Conservation (phyloP, 345 rosid species). For the Hirschfeldia incana region DNA sequence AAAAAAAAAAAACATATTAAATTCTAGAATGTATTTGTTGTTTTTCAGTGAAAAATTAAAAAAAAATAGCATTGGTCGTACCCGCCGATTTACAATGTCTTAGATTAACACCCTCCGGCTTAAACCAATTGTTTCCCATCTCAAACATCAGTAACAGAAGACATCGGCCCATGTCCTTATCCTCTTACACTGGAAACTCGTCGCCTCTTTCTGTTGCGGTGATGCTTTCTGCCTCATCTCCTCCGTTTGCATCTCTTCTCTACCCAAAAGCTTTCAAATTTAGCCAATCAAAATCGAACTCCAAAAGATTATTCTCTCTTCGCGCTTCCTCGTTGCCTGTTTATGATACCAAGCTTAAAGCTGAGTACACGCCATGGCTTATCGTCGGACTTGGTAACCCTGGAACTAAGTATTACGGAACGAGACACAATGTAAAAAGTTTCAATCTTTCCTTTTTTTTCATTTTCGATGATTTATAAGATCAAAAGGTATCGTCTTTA, state of each 20-base stretch:
- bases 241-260: slow-evolving; percentile 14
- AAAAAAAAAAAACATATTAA: too few relatives aligned
- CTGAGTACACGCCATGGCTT: slow-evolving; percentile 63
- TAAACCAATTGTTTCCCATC: too few relatives aligned
- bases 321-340: slow-evolving; percentile 32
- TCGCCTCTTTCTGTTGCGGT: not conserved
- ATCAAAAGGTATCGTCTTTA: not conserved
- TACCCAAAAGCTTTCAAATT: slow-evolving; percentile 14
- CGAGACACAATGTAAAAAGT: slow-evolving; percentile 76
- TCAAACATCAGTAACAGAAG: too few relatives aligned
- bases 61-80: too few relatives aligned
- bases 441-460: not conserved
- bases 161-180: not conserved
- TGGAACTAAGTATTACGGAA: slow-evolving; percentile 67
- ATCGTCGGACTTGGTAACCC: slow-evolving; percentile 95
- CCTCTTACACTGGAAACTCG: not conserved
- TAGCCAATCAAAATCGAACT: not conserved
- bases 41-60: too few relatives aligned
- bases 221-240: slow-evolving; percentile 20
- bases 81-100: too few relatives aligned
- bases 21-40: too few relatives aligned
- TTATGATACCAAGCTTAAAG: slow-evolving; percentile 9
- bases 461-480: not conserved
- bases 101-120: too few relatives aligned
- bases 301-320: slow-evolving; percentile 13